A percentile compares a stretch with the other conserved stretches of the same genome.
Evolutionary conservation across 202 grass and related monocot genomes (phyloP).

Genomic region (Zizania palustris): DNA sequence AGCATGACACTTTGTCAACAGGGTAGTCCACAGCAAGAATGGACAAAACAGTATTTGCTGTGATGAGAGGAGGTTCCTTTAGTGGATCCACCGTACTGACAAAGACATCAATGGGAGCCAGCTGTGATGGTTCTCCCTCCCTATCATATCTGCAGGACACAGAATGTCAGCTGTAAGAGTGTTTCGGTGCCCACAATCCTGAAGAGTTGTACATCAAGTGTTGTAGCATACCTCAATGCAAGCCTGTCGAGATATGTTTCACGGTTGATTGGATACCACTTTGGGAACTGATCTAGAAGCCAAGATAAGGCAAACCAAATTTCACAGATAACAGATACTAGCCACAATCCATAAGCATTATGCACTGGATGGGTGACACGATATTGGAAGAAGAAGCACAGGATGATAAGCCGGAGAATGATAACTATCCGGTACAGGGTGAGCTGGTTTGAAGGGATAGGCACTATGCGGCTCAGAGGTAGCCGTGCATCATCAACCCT

Average conservation of each 20-base stretch:
- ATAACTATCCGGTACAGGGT: constrained; percentile 94
- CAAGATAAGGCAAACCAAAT: constrained; percentile 99
- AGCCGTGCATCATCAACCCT: constrained; percentile 96
- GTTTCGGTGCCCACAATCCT: constrained; percentile 6
- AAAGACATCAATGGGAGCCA: constrained; percentile 93
- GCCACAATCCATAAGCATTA: constrained; percentile 94
- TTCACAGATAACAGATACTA: constrained; percentile 79
- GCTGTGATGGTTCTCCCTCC: constrained; percentile 91
- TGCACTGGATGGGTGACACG: constrained; percentile 89
- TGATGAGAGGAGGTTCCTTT: constrained; percentile 82
- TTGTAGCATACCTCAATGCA: constrained; percentile 64
- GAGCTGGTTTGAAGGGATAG: constrained; percentile 84
- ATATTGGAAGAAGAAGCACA: constrained; percentile 99
- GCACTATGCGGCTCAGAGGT: constrained; percentile 85
- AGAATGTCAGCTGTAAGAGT: constrained; percentile 17
- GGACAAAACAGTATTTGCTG: constrained; percentile 96
- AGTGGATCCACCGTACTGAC: constrained; percentile 98
- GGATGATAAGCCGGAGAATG: constrained; percentile 93
- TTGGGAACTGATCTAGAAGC: constrained; percentile 99
- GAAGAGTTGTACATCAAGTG: constrained; percentile 10
- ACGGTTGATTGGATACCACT: constrained; percentile 96
- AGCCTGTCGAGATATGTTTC: constrained; percentile 94
- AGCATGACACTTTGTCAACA: constrained; percentile 80
- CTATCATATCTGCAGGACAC: constrained; percentile 75
- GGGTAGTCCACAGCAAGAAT: constrained; percentile 97